A percentile compares a stretch with the other conserved stretches of the same genome.
phyloP scores from a whole-genome alignment of 2,329 filamentous ascomycete genomes.

The Fusarium heterosporum region DNA sequence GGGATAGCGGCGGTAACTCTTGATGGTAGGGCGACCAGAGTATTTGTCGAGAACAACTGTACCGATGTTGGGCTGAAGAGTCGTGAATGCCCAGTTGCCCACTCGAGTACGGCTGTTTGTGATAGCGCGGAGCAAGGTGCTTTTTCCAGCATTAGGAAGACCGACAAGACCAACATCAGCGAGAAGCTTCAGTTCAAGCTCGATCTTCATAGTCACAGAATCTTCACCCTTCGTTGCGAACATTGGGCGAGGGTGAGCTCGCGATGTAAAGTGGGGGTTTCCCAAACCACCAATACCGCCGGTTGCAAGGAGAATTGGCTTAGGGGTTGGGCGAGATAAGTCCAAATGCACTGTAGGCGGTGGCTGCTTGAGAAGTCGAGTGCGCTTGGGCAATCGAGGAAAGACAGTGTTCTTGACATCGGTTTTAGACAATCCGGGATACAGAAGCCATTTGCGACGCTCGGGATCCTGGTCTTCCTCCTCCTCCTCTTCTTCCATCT shows the following conservation, averaged over 20 bases:
- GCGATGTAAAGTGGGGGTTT: constrained; percentile 91
- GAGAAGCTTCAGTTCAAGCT: constrained; percentile 93
- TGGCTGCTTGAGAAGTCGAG: constrained; percentile 74
- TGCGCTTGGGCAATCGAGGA: constrained; percentile 63
- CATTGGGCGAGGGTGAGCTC: constrained; percentile 79
- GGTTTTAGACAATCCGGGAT: constrained; percentile 78
- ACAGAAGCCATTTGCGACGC: constrained; percentile 85
- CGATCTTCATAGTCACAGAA: constrained; percentile 80
- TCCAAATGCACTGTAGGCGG: constrained; percentile 78
- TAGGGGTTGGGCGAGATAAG: constrained; percentile 79
- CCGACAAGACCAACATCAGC: constrained; percentile 96
- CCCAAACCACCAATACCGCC: constrained; percentile 91
- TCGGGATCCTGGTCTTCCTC: constrained; percentile 59
- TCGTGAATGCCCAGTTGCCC: constrained; percentile 97
- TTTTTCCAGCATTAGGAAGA: constrained; percentile 95
- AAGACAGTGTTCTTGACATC: constrained; percentile 70
- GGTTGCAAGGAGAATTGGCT: constrained; percentile 85
- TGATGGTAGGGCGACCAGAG: constrained; percentile 74
- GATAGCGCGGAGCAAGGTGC: constrained; percentile 86
- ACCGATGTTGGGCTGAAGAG: constrained; percentile 92
- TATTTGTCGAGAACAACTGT: constrained; percentile 93
- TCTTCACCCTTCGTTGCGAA: constrained; percentile 89
- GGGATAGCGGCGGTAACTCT: constrained; percentile 51
- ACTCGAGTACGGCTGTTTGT: constrained; percentile 90
- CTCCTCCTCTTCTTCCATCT: constrained; percentile 51